These are phyloP conservation scores for Kregervanrija fluxuum DNA, from an alignment of 805 yeast species.

Conservation along the genomic window DNA sequence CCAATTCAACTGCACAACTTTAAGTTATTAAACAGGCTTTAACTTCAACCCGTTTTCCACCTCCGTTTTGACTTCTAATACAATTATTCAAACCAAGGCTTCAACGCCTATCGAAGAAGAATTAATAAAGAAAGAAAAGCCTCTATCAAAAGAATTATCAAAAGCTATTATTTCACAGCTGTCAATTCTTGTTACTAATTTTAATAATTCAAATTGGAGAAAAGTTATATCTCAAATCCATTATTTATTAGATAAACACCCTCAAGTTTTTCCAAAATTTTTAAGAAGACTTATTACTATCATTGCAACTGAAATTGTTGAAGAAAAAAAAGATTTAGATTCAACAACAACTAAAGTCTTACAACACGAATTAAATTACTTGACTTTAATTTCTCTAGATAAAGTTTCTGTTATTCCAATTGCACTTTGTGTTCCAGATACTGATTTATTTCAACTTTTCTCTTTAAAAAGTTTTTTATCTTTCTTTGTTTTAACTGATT, in stretches of 20 bases:
- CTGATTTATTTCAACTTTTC: slow-evolving; percentile 24
- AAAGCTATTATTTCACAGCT: slow-evolving; percentile 44
- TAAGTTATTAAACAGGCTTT: too few species aligned
- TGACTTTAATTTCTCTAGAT: slow-evolving; percentile 15
- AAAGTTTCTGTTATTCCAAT: slow-evolving; percentile 10
- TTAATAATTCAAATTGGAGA: slow-evolving; percentile 34
- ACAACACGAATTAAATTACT: slow-evolving; percentile 17
- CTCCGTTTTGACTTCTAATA: slow-evolving; percentile 9
- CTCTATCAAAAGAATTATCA: slow-evolving; percentile 11
- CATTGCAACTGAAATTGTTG: slow-evolving; percentile 19
- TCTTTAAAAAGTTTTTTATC: slow-evolving; percentile 26
- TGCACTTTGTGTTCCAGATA: slow-evolving; percentile 15
- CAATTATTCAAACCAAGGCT: slow-evolving; percentile 16
- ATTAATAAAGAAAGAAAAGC: slow-evolving; percentile 1
- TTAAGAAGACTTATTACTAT: slow-evolving; percentile 27
- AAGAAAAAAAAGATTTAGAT: slow-evolving; percentile 10
- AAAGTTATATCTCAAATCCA: slow-evolving; percentile 38
- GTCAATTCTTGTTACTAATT: slow-evolving; percentile 40
- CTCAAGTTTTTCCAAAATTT: slow-evolving; percentile 28
- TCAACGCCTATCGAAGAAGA: slow-evolving; percentile 13
- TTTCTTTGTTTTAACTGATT: slow-evolving; percentile 16
- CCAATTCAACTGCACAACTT: too few species aligned
- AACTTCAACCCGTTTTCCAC: neutral
- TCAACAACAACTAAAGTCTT: slow-evolving; percentile 16
- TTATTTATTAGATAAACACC: slow-evolving; percentile 33